Base-by-base conservation (phyloP, 129 eudicot genomes). In the Glebionis coronaria region DNA sequence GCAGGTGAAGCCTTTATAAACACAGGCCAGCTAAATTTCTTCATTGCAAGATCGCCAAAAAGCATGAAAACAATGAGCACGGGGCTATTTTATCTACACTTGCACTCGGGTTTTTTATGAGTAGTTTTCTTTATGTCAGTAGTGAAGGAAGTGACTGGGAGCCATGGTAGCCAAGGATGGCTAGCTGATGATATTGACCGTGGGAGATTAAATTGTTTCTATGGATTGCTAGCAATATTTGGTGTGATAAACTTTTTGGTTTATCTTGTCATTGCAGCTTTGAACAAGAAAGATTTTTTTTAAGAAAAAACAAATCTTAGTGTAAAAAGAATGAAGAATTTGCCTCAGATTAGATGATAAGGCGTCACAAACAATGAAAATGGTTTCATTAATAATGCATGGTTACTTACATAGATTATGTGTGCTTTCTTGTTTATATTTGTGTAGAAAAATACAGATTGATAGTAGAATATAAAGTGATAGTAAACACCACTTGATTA, bases 41-140 rank as follows among this genome's bases (percentile, higher is more conserved):
- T 93, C 90, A 88, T 93, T 44, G 89, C 98, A 4, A 87, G 88
- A 46, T 84, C 99, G 1, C 99, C 99, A 4, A 93, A 93, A 73
- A 85, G 95, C 44, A 93, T 93, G 99, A 93, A 89, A 49, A 86
- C 99, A 0, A 89, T 93, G 97, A 93, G 97, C 88, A 88, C 99
- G 0, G 97, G 99, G 23, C 93, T 93, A 9, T 93, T 93, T 65
- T 93, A 9, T 86, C 98, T 0, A 93, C 99, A 0, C 79, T 93
- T 14, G 72, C 99, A 2, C 85, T 93, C 1, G 99, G 97, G 25
- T 92, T 92, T 71, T 88, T 92, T 79, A 27, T 92, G 42, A 92
- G 98, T 38, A 93, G 97, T 69, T 84, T n/a, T 89, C 42, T 72
- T 93, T 35, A 97, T 93, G 35, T 83, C 88, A 0, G 81, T 93